Conservation (phyloP, 106 monocot species). For the Dactylorhiza incarnata region DNA sequence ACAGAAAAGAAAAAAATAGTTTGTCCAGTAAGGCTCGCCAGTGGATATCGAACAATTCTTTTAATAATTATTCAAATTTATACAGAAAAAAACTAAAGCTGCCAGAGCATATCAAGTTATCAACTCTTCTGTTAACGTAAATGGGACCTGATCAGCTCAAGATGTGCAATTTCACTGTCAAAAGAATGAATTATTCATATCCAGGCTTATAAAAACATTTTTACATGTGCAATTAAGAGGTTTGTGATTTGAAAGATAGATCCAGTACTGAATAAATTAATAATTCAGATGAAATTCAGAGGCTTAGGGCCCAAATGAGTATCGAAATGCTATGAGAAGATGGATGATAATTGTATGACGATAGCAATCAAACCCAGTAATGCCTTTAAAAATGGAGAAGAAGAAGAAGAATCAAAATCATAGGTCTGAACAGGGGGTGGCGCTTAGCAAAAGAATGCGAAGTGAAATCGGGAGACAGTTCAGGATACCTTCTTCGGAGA, state of each 20-base stretch:
- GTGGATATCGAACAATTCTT: neutral
- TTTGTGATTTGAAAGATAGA: neutral
- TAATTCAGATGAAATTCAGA: neutral
- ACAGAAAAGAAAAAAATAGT: neutral
- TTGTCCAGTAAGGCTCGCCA: neutral
- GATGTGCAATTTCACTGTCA: neutral
- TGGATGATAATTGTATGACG: neutral
- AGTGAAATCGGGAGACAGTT: neutral
- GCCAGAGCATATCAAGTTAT: too few relatives aligned
- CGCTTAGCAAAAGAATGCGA: neutral
- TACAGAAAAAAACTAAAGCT: too few relatives aligned
- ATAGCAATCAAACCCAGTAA: neutral
- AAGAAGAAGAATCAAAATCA: neutral
- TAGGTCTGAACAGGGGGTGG: neutral
- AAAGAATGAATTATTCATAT: neutral
- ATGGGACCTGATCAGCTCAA: neutral
- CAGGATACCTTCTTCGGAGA: conserved; percentile 15
- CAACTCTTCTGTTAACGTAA: neutral
- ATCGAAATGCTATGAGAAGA: neutral
- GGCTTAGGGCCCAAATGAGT: too few relatives aligned
- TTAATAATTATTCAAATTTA: too few relatives aligned
- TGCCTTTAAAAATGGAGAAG: neutral
- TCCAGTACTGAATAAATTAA: neutral
- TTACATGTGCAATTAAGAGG: neutral
- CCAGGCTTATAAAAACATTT: neutral